A percentile compares a stretch with the other conserved stretches of the same genome.
Evolutionary conservation across 176 grass and related monocot species (phyloP).

Genomic region (Cymbopogon citratus): DNA sequence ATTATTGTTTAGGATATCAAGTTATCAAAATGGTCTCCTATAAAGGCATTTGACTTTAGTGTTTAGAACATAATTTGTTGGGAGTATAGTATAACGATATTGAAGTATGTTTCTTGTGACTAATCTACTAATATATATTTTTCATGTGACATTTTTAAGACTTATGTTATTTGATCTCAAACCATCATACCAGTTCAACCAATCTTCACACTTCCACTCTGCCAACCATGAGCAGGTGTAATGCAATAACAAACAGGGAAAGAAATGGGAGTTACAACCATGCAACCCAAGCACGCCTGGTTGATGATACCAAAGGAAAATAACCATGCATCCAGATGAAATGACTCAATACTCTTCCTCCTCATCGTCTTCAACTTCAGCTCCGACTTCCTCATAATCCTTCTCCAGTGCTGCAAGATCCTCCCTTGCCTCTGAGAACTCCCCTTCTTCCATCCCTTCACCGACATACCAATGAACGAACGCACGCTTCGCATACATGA

Average conservation of each 20-base stretch:
- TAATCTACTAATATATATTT: not conserved
- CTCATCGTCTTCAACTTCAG: conserved; percentile 44
- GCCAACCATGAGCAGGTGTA: conserved; percentile 14
- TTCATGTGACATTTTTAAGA: not conserved
- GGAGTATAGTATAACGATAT: not conserved
- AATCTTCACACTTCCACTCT: conserved; percentile 5
- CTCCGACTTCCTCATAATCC: conserved; percentile 78
- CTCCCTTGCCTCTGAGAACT: conserved; percentile 81
- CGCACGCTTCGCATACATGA: conserved; percentile 74
- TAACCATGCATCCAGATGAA: not conserved
- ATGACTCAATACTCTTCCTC: conserved; percentile 45
- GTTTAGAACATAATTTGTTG: not conserved
- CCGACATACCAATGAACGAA: conserved; percentile 88
- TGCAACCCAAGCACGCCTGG: not conserved
- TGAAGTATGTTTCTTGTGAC: not conserved
- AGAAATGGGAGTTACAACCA: not conserved
- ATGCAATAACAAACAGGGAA: conserved; percentile 13
- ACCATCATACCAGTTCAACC: conserved; percentile 4
- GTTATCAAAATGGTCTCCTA: not conserved
- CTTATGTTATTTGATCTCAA: not conserved
- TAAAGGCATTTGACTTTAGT: not conserved
- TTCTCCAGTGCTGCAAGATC: conserved; percentile 72
- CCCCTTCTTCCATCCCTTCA: conserved; percentile 87
- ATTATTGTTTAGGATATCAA: not conserved
- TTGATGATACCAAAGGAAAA: not conserved